Evolutionary conservation across 73 alveolate genomes (phyloP), one percentile per base, ranked within the genome.

Genomic region (Paramecium tetraurelia): DNA sequence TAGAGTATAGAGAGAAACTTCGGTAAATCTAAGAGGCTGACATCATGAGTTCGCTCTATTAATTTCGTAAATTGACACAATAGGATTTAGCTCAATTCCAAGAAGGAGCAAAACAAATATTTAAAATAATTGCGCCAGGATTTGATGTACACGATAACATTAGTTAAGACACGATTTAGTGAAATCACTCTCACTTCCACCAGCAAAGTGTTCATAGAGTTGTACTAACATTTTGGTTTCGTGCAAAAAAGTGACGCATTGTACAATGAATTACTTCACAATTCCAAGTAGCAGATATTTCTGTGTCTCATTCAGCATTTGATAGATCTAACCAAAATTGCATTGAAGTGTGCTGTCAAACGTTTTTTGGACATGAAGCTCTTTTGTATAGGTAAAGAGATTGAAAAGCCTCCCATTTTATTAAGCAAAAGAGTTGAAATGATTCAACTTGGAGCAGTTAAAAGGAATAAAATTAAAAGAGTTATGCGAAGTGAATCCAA

Each of bases 321-420:
- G 12, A 44, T 80, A 18, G 90, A 80, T 80, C 44, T 80, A 7
- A 80, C 90, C 16, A 80, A 80, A 80, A 80, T 80, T 22, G 90
- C 90, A 9, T 43, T 80, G 76, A 22, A 80, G 18, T 31, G 63
- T 41, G 90, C 90, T 44, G 50, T 80, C 29, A 80, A 80, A 35
- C 43, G 90, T 1, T 80, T 80, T 80, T 24, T 80, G 7, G 90
- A 80, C 14, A 44, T 80, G 90, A 80, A 46, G 29, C 57, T 80
- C 48, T 80, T 80, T 80, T 80, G 90, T 48, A 18, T 80, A n/a
- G 90, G 90, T 11, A 80, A 46, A 48, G 90, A 80, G 29, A 80
- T 80, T 14, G 75, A 80, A 35, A 48, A 80, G 48, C 29, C 96
- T 93, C 58, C 94, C 35, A 33, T 40, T 29, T 72, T 36, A 72